Percentiles rank a stretch among this genome's conserved stretches.
Evolutionary conservation across 495 filamentous ascomycete genomes (phyloP).

Genomic region (Aspergillus bridgeri): DNA sequence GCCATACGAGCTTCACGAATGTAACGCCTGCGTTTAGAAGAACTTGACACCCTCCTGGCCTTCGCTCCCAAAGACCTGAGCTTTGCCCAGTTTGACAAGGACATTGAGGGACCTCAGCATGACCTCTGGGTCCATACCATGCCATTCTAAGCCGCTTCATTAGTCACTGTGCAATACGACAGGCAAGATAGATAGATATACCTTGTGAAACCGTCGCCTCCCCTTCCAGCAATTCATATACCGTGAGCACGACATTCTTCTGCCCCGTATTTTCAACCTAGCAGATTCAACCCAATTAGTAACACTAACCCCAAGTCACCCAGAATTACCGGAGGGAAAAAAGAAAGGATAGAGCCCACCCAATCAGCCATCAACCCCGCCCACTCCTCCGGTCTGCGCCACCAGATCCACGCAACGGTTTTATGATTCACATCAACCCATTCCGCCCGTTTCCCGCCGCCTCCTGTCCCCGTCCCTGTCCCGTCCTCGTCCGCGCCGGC

Average conservation of each 20-base stretch:
- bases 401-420: conserved; percentile 60
- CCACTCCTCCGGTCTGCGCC: conserved; percentile 73
- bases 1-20: neutral
- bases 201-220: conserved; percentile 60
- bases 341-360: conserved; percentile 37
- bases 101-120: conserved; percentile 73
- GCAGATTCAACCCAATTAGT: too few species aligned
- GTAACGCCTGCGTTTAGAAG: conserved; percentile 54
- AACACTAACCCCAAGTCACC: neutral
- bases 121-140: conserved; percentile 79
- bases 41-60: conserved; percentile 93
- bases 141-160: conserved; percentile 61
- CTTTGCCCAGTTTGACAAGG: conserved; percentile 83
- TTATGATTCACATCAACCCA: conserved; percentile 51
- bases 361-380: conserved; percentile 58
- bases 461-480: too few species aligned
- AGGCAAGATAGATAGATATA: conserved; percentile 22
- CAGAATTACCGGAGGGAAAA: neutral
- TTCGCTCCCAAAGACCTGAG: conserved; percentile 85
- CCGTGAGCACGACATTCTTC: conserved; percentile 67
- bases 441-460: conserved; percentile 60
- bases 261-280: conserved; percentile 71
- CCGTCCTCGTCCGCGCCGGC: conserved; percentile 55
- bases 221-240: conserved; percentile 71
- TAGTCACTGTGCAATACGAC: neutral